These are phyloP conservation scores for Skeletonema potamos DNA, from an alignment of 108 stramenopile species.

Conservation along the genomic window DNA sequence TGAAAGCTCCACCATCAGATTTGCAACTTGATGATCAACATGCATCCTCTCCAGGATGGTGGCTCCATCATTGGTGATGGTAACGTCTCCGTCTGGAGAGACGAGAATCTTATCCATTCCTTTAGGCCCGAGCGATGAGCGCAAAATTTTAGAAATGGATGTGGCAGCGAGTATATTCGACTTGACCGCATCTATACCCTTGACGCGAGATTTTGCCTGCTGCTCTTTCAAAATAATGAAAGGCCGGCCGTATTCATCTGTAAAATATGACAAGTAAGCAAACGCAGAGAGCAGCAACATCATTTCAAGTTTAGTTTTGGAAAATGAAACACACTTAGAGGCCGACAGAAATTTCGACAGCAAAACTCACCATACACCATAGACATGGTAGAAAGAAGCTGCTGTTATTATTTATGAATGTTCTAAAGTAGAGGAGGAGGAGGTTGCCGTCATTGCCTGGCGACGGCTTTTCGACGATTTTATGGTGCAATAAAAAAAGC, in stretches of 20 bases:
- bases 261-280: not conserved
- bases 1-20: conserved; percentile 96
- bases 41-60: conserved; percentile 97
- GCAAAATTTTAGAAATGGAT: conserved; percentile 90
- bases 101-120: conserved; percentile 99
- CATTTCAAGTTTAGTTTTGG: not conserved
- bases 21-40: conserved; percentile 95
- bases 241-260: conserved; percentile 99
- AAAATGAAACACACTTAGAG: not conserved
- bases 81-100: conserved; percentile 96
- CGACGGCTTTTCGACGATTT: not conserved
- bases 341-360: not conserved
- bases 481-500: not conserved
- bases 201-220: conserved; percentile 94
- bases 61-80: conserved; percentile 99
- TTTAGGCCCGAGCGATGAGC: conserved; percentile 97
- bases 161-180: conserved; percentile 98
- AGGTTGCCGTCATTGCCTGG: not conserved
- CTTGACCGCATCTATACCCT: conserved; percentile 96
- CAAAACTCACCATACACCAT: conserved; percentile 47
- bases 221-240: conserved; percentile 99
- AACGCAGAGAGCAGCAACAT: not conserved
- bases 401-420: not conserved
- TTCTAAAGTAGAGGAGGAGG: not conserved
- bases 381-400: conserved; percentile 26